Evolutionary conservation across 352 stramenopile genomes (phyloP).

Genomic region (Stramenopiles sp.): DNA sequence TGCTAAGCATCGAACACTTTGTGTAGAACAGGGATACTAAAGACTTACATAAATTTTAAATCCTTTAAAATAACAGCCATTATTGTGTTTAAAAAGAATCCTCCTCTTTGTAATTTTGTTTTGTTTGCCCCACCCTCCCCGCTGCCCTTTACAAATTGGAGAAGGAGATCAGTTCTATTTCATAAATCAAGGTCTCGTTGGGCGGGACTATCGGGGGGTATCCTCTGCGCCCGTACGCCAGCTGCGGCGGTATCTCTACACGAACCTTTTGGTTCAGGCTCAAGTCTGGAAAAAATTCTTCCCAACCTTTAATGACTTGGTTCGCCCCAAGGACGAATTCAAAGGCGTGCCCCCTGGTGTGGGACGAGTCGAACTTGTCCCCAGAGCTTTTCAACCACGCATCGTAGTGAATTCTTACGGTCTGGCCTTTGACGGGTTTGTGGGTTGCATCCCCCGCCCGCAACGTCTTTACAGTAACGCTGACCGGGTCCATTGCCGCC

Average conservation of each 20-base stretch:
- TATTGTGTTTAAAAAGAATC: too few species aligned
- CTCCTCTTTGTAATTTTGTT: too few species aligned
- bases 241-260: conserved; percentile 27
- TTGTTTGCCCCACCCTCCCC: too few species aligned
- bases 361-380: conserved; percentile 20
- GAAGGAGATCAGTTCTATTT: conserved; percentile 30
- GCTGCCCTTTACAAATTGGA: too few species aligned
- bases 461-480: conserved; percentile 9
- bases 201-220: conserved; percentile 33
- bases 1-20: too few species aligned
- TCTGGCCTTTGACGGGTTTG: conserved; percentile 19
- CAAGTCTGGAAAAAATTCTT: conserved; percentile 32
- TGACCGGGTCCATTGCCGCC: too few species aligned
- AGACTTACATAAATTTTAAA: too few species aligned
- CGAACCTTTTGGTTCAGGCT: conserved; percentile 21
- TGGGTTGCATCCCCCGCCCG: conserved; percentile 21
- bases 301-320: conserved; percentile 32
- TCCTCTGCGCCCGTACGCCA: conserved; percentile 31
- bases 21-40: too few species aligned
- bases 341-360: conserved; percentile 22
- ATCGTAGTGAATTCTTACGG: conserved; percentile 23
- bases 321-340: conserved; percentile 28
- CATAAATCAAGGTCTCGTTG: conserved; percentile 28
- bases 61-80: too few species aligned
- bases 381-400: conserved; percentile 14